Evolutionary conservation across 2,329 filamentous ascomycete species (phyloP).

Genomic region (Trichoderma pleuroti): DNA sequence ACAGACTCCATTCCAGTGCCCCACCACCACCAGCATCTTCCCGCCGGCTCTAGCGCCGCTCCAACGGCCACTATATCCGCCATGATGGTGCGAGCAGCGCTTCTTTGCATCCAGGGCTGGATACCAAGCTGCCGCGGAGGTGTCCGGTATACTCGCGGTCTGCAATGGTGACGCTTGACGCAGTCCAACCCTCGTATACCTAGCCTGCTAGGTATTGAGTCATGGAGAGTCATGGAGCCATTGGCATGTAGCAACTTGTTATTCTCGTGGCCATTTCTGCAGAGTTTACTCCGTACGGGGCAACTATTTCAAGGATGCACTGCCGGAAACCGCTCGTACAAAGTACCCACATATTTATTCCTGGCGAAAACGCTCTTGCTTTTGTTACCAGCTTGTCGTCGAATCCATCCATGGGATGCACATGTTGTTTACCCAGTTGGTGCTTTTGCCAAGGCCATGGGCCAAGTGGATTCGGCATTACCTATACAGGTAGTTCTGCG

Average conservation of each 20-base stretch:
- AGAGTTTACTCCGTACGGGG: no score
- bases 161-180: not conserved
- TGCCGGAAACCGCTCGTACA: not conserved
- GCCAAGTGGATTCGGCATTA: not conserved
- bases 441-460: not conserved
- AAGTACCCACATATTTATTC: not conserved
- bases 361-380: not conserved
- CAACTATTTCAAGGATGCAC: not conserved
- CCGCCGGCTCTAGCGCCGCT: constrained; percentile 6
- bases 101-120: not conserved
- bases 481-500: not conserved
- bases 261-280: not conserved
- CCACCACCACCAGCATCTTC: constrained; percentile 10
- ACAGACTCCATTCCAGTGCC: not conserved
- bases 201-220: not conserved
- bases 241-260: not conserved
- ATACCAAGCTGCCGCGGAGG: not conserved
- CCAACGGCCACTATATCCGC: not conserved
- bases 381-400: not conserved
- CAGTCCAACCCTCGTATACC: not conserved
- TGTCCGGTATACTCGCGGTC: not conserved
- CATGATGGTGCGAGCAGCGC: not conserved
- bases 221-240: not conserved
- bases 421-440: not conserved
- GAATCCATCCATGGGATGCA: not conserved